Evolutionary conservation across 2,329 filamentous ascomycete genomes (phyloP).

Genomic region (Dothistroma pini): DNA sequence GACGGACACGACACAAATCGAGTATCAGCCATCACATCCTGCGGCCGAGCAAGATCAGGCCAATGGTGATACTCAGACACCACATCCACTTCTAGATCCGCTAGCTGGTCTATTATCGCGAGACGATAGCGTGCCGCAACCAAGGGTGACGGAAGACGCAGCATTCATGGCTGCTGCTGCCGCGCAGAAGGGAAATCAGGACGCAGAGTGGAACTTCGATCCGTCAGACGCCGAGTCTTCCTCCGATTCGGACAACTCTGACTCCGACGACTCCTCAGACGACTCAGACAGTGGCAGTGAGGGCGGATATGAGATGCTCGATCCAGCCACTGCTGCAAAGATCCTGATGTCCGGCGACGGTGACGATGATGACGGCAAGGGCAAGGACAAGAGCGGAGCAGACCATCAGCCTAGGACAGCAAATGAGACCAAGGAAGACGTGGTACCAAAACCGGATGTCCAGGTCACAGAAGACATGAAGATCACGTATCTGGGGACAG

Average conservation of each 20-base stretch:
- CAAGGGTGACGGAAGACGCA: constrained; percentile 34
- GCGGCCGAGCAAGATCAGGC: not conserved
- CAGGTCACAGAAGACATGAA: constrained; percentile 72
- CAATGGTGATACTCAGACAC: not conserved
- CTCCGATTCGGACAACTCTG: constrained; percentile 46
- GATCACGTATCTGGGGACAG: constrained; percentile 68
- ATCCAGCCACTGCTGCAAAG: constrained; percentile 76
- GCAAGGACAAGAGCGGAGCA: constrained; percentile 43
- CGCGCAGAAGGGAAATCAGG: constrained; percentile 46
- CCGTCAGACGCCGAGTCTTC: constrained; percentile 60
- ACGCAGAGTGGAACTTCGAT: constrained; percentile 77
- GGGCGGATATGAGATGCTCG: constrained; percentile 66
- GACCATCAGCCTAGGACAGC: constrained; percentile 63
- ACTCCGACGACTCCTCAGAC: constrained; percentile 40
- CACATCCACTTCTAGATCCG: not conserved
- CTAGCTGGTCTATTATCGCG: constrained; percentile 10
- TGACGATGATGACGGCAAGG: constrained; percentile 71
- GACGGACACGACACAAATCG: constrained; percentile 18
- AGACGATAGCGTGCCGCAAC: constrained; percentile 3
- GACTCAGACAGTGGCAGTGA: constrained; percentile 53
- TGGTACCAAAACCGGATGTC: constrained; percentile 65
- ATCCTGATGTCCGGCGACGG: constrained; percentile 79
- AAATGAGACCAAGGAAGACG: constrained; percentile 64
- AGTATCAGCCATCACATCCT: constrained; percentile 5
- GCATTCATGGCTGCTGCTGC: constrained; percentile 46